Base-by-base conservation (phyloP, 2,329 filamentous ascomycete genomes). In the Cladophialophora exuberans region DNA sequence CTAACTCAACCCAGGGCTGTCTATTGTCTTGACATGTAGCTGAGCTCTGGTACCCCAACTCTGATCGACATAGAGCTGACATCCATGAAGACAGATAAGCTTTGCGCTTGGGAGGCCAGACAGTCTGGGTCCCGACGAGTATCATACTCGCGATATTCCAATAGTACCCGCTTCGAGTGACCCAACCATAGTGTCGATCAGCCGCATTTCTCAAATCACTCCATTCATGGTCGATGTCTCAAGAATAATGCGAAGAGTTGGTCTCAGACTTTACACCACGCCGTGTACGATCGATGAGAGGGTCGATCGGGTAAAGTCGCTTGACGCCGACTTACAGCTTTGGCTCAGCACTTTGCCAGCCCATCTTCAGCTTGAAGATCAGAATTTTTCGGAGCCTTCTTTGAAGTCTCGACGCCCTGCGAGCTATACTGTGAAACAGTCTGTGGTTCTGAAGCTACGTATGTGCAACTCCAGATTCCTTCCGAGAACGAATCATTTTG, bases 61-160 rank as follows among this genome's bases (percentile, higher is more conserved):
- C 23, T 17, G n/a, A 31, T 17, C 4, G 30, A 6, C 36, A 10
- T 7, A 46, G 39, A 7, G 43, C 47, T 52, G 33, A 52, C 20
- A 28, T 22, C 2, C 7, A n/a, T 28, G 25, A 2, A 54, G 49
- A 55, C 56, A 78, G 65, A 72, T 78, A 66, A 76, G 74, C 35
- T 79, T 79, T 54, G 72, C 76, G 1, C 70, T 79, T 50, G 77
- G 77, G 1, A 68, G 77, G 20, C 77, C 77, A 0, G 76, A 79
- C 51, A 77, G 76, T 2, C 67, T 79, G 2, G 77, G 77, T 18
- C 70, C 76, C 53, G 76, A 79, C 26, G 66, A 76, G 50, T 79
- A 77, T 50, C 77, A 79, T 54, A 79, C 78, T 47, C 71, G 77
- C 23, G 66, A 62, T 11, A 64, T 72, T n/a, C 71, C 71, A 2